Base-by-base conservation (phyloP, 2,329 filamentous ascomycete species). In the Stylonectria norvegica region DNA sequence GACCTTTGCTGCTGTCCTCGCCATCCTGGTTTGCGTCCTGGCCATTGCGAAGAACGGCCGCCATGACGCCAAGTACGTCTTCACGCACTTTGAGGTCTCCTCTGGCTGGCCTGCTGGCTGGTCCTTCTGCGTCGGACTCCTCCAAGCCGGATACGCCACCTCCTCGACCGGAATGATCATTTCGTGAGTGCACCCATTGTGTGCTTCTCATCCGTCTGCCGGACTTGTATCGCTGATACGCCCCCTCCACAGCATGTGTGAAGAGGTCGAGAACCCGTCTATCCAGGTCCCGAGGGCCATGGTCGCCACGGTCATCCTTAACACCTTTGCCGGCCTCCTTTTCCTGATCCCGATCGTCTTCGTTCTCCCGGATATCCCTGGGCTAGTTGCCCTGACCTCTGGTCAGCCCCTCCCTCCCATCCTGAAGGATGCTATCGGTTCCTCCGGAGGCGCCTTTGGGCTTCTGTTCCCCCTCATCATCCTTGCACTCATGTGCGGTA, bases 151-250 rank as follows among this genome's bases (percentile, higher is more conserved):
- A 47, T 87, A 88, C 56, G 83, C 81, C 32, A 86, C 83, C 11
- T 87, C 83, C 4, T 85, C 83, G 12, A 87, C 83, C 0, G 85
- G 85, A 64, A 89, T 89, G 85, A 83, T 89, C 43, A 83, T 88
- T 59, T 85, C 80, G 79, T 83, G 67, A 72, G 79, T 71, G 8
- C 12, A 5, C 4, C 23, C 20, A 27, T 22, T 8, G 10, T 14
- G 3, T n/a, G 28, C 10, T 10, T 2, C 5, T 32, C 16, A 36
- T 43, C 33, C 32, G 34, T 20, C 8, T n/a, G 14, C 2, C n/a
- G 14, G 12, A 16, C 5, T 20, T 10, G 29, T 16, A 9, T 36
- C 17, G n/a, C 28, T 50, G 36, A 50, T 28, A 23, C 5, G 11
- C 22, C n/a, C 5, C 3, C 9, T 14, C 34, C 45, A 25, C 44